phyloP scores from a whole-genome alignment of 176 grass and related monocot genomes.

The Juncus inflexus region DNA sequence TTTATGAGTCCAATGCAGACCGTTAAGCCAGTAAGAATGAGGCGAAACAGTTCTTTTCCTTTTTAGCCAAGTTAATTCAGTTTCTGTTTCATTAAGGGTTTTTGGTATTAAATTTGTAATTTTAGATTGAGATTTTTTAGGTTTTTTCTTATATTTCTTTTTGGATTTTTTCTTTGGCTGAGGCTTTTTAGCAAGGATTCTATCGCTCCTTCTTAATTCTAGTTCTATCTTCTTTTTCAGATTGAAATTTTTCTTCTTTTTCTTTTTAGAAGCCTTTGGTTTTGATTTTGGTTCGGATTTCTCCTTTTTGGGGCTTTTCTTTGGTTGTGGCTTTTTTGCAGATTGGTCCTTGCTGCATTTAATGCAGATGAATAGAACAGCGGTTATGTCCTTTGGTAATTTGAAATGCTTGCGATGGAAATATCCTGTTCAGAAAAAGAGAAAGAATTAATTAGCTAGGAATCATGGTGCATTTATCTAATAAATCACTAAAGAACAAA shows the following conservation, averaged over 20 bases:
- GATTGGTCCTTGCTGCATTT: conserved; percentile 74
- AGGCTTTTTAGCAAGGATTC: conserved; percentile 22
- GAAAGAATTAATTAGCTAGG: conserved; percentile 33
- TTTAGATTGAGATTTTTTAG: conserved; percentile 19
- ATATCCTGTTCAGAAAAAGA: conserved; percentile 51
- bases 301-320: conserved; percentile 27
- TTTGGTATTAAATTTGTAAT: conserved; percentile 16
- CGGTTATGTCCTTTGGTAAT: conserved; percentile 50
- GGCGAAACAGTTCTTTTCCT: conserved; percentile 69
- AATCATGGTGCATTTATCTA: not conserved
- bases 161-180: conserved; percentile 25
- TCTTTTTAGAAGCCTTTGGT: conserved; percentile 43
- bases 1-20: conserved; percentile 65
- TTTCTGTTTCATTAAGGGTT: conserved; percentile 27
- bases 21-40: conserved; percentile 89
- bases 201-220: conserved; percentile 15
- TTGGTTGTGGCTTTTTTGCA: conserved; percentile 31
- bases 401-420: conserved; percentile 97
- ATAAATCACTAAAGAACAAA: not conserved
- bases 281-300: conserved; percentile 45
- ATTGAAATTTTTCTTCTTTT: conserved; percentile 26
- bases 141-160: conserved; percentile 12
- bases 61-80: conserved; percentile 38
- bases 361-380: conserved; percentile 60
- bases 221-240: conserved; percentile 30